Conservation (phyloP, 805 yeast genomes). For the Pichia membranifaciens region DNA sequence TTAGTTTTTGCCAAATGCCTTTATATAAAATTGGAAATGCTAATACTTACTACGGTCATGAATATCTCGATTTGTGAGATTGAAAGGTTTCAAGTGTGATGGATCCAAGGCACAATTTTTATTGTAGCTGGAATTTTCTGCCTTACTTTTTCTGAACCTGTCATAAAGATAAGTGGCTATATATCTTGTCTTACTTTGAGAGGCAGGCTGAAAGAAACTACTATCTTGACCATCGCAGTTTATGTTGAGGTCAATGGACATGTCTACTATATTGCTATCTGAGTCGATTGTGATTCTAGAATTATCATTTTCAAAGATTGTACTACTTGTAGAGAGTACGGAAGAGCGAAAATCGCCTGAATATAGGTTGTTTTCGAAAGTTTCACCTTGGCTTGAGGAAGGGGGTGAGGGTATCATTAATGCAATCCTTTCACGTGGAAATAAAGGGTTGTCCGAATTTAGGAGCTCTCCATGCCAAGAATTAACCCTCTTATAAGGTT, state of each 20-base stretch:
- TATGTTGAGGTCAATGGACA: not conserved
- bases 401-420: not conserved
- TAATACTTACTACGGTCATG: too few relatives aligned
- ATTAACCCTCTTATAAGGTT: not conserved
- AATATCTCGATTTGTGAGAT: too few relatives aligned
- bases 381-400: not conserved
- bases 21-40: too few relatives aligned
- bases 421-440: not conserved
- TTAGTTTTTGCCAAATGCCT: too few relatives aligned
- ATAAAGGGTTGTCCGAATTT: not conserved
- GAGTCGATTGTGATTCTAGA: not conserved
- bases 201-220: too few relatives aligned
- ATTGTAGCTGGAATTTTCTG: too few relatives aligned
- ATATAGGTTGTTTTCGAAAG: not conserved
- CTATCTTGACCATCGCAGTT: not conserved
- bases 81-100: not conserved
- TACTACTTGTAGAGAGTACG: not conserved
- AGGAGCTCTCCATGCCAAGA: conserved; percentile 6
- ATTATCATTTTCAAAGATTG: not conserved
- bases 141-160: not conserved
- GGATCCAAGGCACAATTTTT: too few relatives aligned
- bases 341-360: not conserved
- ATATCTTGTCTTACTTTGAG: not conserved
- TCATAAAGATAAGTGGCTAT: not conserved
- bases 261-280: conserved; percentile 1